Evolutionary conservation across 2,329 filamentous ascomycete species (phyloP).

Genomic region (Cladosporium sphaerospermum): DNA sequence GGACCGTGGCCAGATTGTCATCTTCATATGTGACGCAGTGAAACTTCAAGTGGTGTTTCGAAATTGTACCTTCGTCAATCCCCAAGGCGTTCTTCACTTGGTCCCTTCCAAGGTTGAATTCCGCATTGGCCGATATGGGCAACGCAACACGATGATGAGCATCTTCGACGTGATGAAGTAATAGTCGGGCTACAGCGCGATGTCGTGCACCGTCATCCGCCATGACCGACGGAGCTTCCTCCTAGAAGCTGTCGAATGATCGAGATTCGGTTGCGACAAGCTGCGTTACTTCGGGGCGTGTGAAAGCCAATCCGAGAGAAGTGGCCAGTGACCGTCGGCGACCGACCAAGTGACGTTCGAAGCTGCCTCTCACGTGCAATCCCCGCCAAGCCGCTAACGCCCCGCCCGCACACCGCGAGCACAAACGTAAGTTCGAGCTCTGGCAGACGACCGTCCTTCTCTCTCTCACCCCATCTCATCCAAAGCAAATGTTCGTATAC

Average conservation of each 20-base stretch:
- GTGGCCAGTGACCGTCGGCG: neutral
- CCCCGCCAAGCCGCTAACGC: conserved; percentile 7
- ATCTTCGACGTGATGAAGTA: neutral
- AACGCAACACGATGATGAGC: neutral
- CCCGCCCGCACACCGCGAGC: conserved; percentile 3
- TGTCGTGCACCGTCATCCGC: neutral
- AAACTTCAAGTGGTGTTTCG: conserved; percentile 41
- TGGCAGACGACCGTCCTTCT: conserved; percentile 1
- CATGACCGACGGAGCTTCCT: neutral
- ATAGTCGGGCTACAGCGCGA: conserved; percentile 1
- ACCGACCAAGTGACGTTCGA: conserved; percentile 2
- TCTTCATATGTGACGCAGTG: conserved; percentile 43
- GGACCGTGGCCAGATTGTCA: conserved; percentile 27
- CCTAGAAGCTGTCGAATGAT: neutral
- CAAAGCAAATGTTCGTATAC: conserved; percentile 11
- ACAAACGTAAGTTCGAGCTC: neutral
- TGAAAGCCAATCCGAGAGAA: neutral
- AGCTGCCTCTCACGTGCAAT: neutral
- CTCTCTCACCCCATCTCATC: conserved; percentile 11
- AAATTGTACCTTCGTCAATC: conserved; percentile 33
- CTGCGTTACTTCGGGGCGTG: conserved; percentile 9
- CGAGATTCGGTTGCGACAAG: neutral
- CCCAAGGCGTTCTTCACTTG: conserved; percentile 19
- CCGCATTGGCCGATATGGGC: conserved; percentile 15
- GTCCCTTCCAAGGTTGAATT: conserved; percentile 27